Percentiles rank a stretch among this genome's conserved stretches.
phyloP scores from a whole-genome alignment of 2,329 filamentous ascomycete species.

The Fusarium tupiense region DNA sequence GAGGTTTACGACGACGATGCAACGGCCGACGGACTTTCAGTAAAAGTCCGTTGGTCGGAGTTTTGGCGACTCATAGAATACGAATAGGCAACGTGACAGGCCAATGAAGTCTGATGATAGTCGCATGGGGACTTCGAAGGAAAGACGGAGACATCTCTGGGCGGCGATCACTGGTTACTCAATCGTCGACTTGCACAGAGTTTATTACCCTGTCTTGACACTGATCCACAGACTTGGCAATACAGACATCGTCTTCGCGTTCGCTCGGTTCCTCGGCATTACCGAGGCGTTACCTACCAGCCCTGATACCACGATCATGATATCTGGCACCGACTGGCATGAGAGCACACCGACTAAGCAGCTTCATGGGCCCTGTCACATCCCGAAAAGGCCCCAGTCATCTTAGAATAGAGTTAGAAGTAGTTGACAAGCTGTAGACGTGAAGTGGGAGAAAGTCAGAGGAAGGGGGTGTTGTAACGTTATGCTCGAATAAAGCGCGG shows the following conservation, averaged over 20 bases:
- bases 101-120: background rate
- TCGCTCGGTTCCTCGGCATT: background rate
- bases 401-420: background rate
- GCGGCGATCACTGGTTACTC: background rate
- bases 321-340: background rate
- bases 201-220: background rate
- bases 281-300: background rate
- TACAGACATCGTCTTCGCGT: background rate
- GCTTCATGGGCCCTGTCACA: background rate
- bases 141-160: no score
- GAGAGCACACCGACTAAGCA: background rate
- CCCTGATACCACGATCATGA: background rate
- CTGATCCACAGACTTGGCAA: fast-evolving
- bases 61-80: background rate
- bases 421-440: no score
- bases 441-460: background rate
- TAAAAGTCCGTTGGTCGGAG: background rate
- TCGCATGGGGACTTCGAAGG: background rate
- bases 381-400: background rate
- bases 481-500: no score
- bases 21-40: fast-evolving
- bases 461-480: background rate
- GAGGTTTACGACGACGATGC: no score
- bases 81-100: background rate
- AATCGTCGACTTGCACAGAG: background rate